Percentiles rank a stretch among this genome's conserved stretches.
These are phyloP conservation scores for Zygosaccharomyces kombuchaensis DNA, from an alignment of 805 yeast species.

Conservation along the genomic window DNA sequence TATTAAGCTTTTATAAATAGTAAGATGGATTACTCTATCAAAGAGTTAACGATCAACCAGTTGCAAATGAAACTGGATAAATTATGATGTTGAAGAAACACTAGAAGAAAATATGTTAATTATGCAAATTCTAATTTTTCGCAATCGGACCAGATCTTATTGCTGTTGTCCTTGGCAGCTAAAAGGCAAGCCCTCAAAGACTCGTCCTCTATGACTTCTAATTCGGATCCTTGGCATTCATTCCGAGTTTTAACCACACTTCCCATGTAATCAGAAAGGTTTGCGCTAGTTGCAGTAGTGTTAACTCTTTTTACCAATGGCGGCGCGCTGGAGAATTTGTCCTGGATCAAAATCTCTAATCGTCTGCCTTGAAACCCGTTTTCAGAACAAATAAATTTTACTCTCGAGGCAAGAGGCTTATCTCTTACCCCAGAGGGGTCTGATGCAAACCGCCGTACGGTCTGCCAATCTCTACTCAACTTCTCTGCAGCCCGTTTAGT, in stretches of 20 bases:
- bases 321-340: conserved; percentile 1
- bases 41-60: neutral
- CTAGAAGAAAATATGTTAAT: neutral
- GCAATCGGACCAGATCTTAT: conserved; percentile 8
- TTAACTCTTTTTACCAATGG: conserved; percentile 6
- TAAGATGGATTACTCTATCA: neutral
- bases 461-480: conserved; percentile 15
- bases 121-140: conserved; percentile 12
- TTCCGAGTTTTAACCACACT: conserved; percentile 4
- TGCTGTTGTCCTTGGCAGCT: conserved; percentile 6
- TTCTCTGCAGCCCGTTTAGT: conserved; percentile 17
- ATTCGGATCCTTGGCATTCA: conserved; percentile 4
- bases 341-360: neutral
- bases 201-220: conserved; percentile 4
- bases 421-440: conserved; percentile 1
- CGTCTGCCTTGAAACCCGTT: conserved; percentile 1
- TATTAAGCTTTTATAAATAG: conserved; percentile 30
- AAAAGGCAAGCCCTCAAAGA: conserved; percentile 5
- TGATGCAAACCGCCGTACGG: conserved; percentile 11
- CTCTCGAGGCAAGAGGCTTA: conserved; percentile 6
- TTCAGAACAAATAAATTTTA: conserved; percentile 7
- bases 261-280: conserved; percentile 7
- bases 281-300: conserved; percentile 4
- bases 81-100: no score
- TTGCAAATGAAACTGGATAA: no score